Evolutionary conservation across 139 green algal species (phyloP), one percentile per base, ranked within the genome.

Genomic region (Parachlorella kessleri): DNA sequence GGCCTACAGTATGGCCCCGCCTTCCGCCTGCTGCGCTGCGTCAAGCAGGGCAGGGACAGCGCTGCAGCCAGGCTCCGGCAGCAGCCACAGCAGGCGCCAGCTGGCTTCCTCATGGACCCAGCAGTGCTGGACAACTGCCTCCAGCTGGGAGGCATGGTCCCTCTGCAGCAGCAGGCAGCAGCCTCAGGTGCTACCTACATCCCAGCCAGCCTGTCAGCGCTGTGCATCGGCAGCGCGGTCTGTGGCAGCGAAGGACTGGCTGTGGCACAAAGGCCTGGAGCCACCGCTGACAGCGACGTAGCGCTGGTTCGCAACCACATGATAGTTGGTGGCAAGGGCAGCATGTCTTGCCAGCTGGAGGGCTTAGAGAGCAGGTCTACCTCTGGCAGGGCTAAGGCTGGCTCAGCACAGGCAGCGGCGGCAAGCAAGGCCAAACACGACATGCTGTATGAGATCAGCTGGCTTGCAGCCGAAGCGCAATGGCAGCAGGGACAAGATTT

Each of bases 1-100:
- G 92, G 93, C 2, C 84, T 97, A 73, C 85, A 96, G 85, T 97
- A 97, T 72, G 93, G 93, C 1, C 92, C 92, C 2, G 87, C 91
- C 0, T 97, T 97, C 86, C 76, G 93, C 28, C 87, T 95, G 64
- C 87, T 97, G 73, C 75, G 91, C 14, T 30, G 28, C n/a, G 77
- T 82, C 37, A 82, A 82, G 28, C 28, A 32, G 10, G 55, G 69
- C 36, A 42, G 40, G 2, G 23, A 39, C 10, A 33, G 35, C 30
- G 67, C 67, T 38, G 26, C 37, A 41, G 77, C 37, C 41, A 77
- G 4, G 26, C 26, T 82, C 23, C 26, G 5, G 33, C 66, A 68
- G 74, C 23, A 65, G 26, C 6, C 7, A 48, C 42, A 59, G 30
- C 65, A 76, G 23, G 65, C 6, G 32, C 30, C 1, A 7, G 23